Evolutionary conservation across 176 grass and related monocot genomes (phyloP).

Genomic region (Triticum timopheevii): DNA sequence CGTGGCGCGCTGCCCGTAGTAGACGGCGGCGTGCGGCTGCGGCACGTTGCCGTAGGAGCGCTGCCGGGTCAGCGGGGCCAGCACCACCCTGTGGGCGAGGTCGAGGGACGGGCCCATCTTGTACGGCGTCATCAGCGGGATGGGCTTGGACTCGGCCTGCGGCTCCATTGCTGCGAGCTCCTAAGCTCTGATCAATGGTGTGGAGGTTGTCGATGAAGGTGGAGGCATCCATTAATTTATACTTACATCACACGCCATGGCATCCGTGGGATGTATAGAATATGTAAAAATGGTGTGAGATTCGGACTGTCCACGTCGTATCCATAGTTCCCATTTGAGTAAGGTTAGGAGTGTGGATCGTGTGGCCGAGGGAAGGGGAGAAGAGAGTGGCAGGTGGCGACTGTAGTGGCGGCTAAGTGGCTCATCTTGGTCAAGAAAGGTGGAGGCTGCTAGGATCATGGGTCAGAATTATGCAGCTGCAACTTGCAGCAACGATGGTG

Average conservation of each 20-base stretch:
- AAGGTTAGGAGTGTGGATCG: neutral
- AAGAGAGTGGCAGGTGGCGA: neutral
- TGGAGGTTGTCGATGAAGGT: neutral
- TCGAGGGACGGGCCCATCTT: constrained; percentile 34
- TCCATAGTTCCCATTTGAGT: neutral
- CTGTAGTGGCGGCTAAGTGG: neutral
- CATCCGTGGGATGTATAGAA: neutral
- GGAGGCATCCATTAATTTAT: neutral
- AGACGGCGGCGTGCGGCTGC: constrained; percentile 40
- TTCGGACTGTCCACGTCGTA: neutral
- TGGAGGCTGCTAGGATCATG: neutral
- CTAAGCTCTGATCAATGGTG: neutral
- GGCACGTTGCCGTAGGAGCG: constrained; percentile 48
- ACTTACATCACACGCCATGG: neutral
- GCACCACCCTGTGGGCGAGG: constrained; percentile 46
- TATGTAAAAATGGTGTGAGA: neutral
- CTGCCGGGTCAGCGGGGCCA: constrained; percentile 48
- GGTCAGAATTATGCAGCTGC: neutral
- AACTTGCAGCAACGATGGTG: neutral
- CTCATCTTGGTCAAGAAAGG: neutral
- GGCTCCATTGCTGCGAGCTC: neutral
- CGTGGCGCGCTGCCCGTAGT: constrained; percentile 44
- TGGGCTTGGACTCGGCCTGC: neutral
- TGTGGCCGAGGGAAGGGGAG: neutral
- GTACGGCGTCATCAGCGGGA: constrained; percentile 39